Conservation (phyloP, 176 grass and related monocot species). For the Sorghum bicolor region DNA sequence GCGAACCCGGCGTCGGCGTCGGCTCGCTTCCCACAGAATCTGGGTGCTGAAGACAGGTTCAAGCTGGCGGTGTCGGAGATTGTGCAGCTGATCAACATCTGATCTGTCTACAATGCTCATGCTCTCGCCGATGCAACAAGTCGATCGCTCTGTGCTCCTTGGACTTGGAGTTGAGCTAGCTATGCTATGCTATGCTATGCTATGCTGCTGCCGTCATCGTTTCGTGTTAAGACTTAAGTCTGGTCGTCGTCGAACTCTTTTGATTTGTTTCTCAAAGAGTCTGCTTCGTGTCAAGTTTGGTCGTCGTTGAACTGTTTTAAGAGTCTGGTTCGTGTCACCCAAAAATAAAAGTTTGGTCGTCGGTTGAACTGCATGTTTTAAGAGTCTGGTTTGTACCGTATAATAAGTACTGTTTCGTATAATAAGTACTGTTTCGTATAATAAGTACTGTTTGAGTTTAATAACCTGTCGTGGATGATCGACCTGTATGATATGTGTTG, state of each 20-base stretch:
- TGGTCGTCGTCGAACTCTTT: background rate
- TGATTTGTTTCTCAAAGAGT: background rate
- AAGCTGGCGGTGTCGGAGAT: slow-evolving; percentile 19
- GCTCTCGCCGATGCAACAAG: background rate
- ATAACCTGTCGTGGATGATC: no score
- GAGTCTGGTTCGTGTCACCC: no score
- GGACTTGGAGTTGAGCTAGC: background rate
- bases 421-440: no score
- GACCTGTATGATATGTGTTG: no score
- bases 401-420: no score
- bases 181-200: background rate
- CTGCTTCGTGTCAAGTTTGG: background rate
- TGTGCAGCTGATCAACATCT: background rate
- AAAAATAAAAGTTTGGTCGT: background rate
- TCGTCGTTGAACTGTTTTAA: background rate
- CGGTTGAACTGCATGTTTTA: background rate
- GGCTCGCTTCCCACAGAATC: background rate
- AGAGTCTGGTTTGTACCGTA: no score
- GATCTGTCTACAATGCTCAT: background rate
- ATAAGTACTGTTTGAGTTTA: no score
- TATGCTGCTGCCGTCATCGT: background rate
- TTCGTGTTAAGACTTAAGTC: background rate
- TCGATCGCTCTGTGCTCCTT: background rate
- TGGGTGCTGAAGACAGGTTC: slow-evolving; percentile 20
- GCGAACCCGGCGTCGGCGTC: background rate